Percentiles rank a stretch among this genome's conserved stretches.
phyloP scores from a whole-genome alignment of 768 basidiomycete genomes.

The Phaeotremella skinneri region DNA sequence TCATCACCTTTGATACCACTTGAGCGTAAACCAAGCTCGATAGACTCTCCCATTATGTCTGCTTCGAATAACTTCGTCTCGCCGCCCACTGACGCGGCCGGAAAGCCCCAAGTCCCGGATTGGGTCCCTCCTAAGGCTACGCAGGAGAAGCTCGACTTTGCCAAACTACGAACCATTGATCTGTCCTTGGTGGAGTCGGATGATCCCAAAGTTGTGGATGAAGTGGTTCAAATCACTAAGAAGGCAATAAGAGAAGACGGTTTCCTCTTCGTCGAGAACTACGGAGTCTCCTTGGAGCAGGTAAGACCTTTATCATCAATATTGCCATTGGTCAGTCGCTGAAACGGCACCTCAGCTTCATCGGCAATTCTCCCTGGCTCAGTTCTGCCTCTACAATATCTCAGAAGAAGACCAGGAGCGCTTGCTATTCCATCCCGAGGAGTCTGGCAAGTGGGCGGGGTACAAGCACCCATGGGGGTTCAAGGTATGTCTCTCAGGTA shows the following conservation, averaged over 20 bases:
- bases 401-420: background rate
- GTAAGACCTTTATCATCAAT: slow-evolving; percentile 11
- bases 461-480: background rate
- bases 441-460: background rate
- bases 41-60: no score
- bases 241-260: slow-evolving; percentile 30
- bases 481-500: background rate
- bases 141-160: slow-evolving; percentile 28
- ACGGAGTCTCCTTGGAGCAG: slow-evolving; percentile 32
- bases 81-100: no score
- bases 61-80: no score
- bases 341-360: background rate
- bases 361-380: background rate
- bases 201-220: slow-evolving; percentile 22
- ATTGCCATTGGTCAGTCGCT: background rate
- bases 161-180: slow-evolving; percentile 27
- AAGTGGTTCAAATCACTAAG: slow-evolving; percentile 24
- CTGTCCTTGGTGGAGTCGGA: slow-evolving; percentile 30
- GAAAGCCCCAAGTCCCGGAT: slow-evolving; percentile 24
- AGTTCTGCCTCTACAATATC: background rate
- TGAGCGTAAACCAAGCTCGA: no score
- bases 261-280: slow-evolving; percentile 38
- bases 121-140: slow-evolving; percentile 33
- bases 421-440: background rate
- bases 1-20: no score